A percentile compares a stretch with the other conserved stretches of the same genome.
phyloP scores from a whole-genome alignment of 805 yeast species.

The Suhomyces prunicola region DNA sequence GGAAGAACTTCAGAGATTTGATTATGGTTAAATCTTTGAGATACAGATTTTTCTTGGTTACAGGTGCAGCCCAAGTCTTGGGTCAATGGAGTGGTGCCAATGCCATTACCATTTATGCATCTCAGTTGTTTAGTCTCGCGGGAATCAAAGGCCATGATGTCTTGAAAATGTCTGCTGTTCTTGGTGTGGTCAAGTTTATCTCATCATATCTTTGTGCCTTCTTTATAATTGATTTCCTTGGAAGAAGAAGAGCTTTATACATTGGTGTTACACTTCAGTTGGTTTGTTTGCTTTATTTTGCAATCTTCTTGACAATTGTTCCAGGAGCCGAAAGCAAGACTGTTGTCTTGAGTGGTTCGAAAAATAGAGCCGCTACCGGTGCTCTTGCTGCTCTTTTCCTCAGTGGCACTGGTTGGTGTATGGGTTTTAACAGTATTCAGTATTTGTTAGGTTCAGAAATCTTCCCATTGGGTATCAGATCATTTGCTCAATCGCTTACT shows the following conservation, averaged over 20 bases:
- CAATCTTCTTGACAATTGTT: constrained; percentile 20
- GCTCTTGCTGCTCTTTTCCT: constrained; percentile 24
- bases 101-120: constrained; percentile 23
- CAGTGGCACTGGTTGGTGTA: constrained; percentile 23
- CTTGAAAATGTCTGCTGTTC: constrained; percentile 22
- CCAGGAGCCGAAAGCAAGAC: constrained; percentile 16
- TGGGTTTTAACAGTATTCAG: constrained; percentile 24
- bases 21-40: constrained; percentile 16
- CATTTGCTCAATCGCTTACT: constrained; percentile 21
- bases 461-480: constrained; percentile 22
- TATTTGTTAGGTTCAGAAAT: constrained; percentile 25
- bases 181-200: constrained; percentile 23
- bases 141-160: constrained; percentile 19
- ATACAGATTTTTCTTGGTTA: constrained; percentile 20
- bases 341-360: constrained; percentile 11
- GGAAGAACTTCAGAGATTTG: constrained; percentile 13
- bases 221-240: constrained; percentile 22
- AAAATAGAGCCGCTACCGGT: constrained; percentile 14
- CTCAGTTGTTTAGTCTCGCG: constrained; percentile 19
- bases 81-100: constrained; percentile 28
- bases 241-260: constrained; percentile 20
- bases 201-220: constrained; percentile 22
- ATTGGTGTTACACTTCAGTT: constrained; percentile 19
- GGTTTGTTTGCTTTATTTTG: constrained; percentile 17
- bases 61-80: constrained; percentile 17